Evolutionary conservation across 2,329 filamentous ascomycete genomes (phyloP).

Genomic region (Triangularia setosa): DNA sequence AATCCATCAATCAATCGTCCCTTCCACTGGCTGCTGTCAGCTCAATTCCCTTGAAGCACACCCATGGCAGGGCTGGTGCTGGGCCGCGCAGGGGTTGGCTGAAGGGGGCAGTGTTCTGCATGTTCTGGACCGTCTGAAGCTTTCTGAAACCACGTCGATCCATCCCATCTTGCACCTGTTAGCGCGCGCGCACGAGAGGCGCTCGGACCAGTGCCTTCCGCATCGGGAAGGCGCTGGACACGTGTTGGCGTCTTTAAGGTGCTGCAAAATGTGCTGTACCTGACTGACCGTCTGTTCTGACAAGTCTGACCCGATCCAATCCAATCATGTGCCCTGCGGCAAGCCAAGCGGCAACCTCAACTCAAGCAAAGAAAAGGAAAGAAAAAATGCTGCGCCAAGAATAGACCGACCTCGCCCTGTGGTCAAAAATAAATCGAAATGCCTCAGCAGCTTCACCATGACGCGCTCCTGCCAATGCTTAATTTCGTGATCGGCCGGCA

Average conservation of each 20-base stretch:
- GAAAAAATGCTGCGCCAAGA: no score
- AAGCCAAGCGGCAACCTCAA: no score
- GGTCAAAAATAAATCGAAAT: not conserved
- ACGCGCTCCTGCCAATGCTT: not conserved
- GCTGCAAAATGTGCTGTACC: not conserved
- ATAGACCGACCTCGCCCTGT: not conserved
- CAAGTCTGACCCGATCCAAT: not conserved
- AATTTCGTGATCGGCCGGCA: not conserved
- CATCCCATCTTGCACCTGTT: not conserved
- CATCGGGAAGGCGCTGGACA: not conserved
- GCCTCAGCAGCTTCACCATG: no score
- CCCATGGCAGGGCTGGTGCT: not conserved
- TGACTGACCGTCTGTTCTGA: not conserved
- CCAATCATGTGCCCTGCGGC: not conserved
- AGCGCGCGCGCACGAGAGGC: not conserved
- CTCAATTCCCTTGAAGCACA: no score
- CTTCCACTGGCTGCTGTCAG: not conserved
- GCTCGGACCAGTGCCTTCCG: not conserved
- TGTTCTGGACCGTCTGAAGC: not conserved
- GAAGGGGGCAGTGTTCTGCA: not conserved
- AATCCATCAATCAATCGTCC: not conserved
- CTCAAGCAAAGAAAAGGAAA: no score
- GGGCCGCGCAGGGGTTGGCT: not conserved
- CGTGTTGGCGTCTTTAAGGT: not conserved
- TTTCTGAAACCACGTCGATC: not conserved